These are phyloP conservation scores for Thalassiosira pacifica DNA, from an alignment of 352 stramenopile species.

Conservation along the genomic window DNA sequence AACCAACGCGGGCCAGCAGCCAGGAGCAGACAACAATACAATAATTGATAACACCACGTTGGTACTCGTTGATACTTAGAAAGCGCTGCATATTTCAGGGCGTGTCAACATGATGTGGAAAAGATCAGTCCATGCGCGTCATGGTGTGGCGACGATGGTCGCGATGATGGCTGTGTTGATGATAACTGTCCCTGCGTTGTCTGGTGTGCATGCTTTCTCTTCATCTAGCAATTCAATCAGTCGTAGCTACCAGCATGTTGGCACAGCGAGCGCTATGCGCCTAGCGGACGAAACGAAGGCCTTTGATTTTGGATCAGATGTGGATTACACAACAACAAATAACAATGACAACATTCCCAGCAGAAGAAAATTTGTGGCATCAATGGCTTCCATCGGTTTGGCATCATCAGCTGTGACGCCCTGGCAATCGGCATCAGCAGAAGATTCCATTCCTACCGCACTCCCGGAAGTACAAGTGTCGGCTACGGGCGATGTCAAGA, in stretches of 20 bases:
- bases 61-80: too few relatives aligned
- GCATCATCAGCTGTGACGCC: constrained; percentile 11
- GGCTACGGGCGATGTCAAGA: constrained; percentile 67
- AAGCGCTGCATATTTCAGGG: too few relatives aligned
- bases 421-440: constrained; percentile 13
- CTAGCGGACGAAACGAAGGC: not conserved
- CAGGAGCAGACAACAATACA: too few relatives aligned
- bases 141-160: not conserved
- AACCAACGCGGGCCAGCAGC: too few relatives aligned
- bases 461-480: constrained; percentile 42
- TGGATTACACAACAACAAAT: constrained; percentile 1
- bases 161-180: constrained; percentile 5
- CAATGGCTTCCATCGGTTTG: constrained; percentile 39
- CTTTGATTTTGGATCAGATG: not conserved
- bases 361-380: constrained; percentile 45
- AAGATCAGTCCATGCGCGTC: too few relatives aligned
- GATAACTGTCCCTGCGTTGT: not conserved
- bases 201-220: constrained; percentile 16
- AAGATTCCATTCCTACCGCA: not conserved
- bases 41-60: too few relatives aligned
- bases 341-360: constrained; percentile 1
- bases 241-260: not conserved
- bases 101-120: constrained; percentile 1
- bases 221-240: constrained; percentile 7
- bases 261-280: not conserved